Percentiles rank a stretch among this genome's conserved stretches.
Evolutionary conservation across 2,329 filamentous ascomycete genomes (phyloP).

Genomic region (Alternaria arbusti): DNA sequence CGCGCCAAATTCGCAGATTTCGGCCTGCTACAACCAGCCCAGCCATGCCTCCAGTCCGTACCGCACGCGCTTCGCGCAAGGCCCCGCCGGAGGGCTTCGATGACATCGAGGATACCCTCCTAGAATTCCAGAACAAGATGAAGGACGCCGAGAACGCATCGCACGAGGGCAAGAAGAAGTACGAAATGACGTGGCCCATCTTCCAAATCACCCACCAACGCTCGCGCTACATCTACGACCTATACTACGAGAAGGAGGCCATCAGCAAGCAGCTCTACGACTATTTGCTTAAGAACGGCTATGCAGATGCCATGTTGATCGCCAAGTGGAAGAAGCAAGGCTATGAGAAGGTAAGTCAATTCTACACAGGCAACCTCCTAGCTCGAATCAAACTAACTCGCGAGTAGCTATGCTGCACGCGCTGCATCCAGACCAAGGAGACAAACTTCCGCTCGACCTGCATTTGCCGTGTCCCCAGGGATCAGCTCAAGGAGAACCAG

Average conservation of each 20-base stretch:
- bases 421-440: conserved; percentile 99
- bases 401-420: conserved; percentile 81
- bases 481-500: conserved; percentile 87
- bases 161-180: conserved; percentile 78
- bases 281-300: conserved; percentile 94
- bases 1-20: background rate
- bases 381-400: conserved; percentile 7
- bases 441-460: conserved; percentile 98
- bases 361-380: background rate
- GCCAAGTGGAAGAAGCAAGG: conserved; percentile 99
- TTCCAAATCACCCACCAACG: conserved; percentile 97
- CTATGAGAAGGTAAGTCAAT: conserved; percentile 82
- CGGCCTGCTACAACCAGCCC: background rate
- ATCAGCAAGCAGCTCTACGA: conserved; percentile 93
- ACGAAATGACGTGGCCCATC: conserved; percentile 95
- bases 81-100: conserved; percentile 85
- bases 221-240: conserved; percentile 91
- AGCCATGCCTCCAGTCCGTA: conserved; percentile 77
- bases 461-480: conserved; percentile 91
- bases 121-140: conserved; percentile 90
- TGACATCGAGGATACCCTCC: conserved; percentile 84
- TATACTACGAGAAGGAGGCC: conserved; percentile 97
- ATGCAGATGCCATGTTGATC: conserved; percentile 93
- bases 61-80: conserved; percentile 74
- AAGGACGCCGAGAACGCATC: conserved; percentile 93